Base-by-base conservation (phyloP, 345 rosid genomes). In the Melaleuca quinquenervia region DNA sequence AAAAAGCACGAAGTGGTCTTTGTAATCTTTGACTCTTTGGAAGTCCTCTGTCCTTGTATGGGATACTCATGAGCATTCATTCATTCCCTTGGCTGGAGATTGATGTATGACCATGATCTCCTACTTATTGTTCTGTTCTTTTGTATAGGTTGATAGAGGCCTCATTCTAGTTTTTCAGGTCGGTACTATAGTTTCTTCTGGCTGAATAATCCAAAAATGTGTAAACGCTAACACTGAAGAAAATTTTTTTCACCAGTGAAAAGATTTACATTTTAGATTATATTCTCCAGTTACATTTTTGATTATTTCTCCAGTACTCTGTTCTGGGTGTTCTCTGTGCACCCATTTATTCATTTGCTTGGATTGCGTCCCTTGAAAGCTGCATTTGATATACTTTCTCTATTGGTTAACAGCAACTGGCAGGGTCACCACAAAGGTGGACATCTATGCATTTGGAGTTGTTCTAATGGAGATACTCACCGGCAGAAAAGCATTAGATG, bases 341-440 rank as follows among this genome's bases (percentile, higher is more conserved):
- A 70, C 78, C 78, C 78, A 32, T 8, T 70, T 70, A 36, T 32
- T 70, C 48, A 18, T 32, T 70, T 70, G 7, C 85, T 54, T 27
- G 52, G 56, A 82, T 82, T 60, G 49, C 44, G 49, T 41, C 2
- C 10, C 45, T 48, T 32, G 45, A 6, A 70, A 70, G 78, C 32
- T 70, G 78, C 24, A 41, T 32, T 70, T 70, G 48, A 70, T 32
- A 36, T 70, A 45, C 78, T 32, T 49, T 82, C 41, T 32, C 55
- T 75, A 15, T 45, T 44, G 85, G 48, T 49, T 74, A 82, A 85
- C 93, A 96, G 99, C 98, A 75, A 96, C 99, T 9, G 98, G 99
- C 83, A 91, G 96, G 92, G 99, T 96, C 78, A 94, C 99, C 3
- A 96, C 94, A 6, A 96, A 94, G 88, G 96, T 95, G 80, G 99